Evolutionary conservation across 176 grass and related monocot genomes (phyloP).

Genomic region (Poa pratensis): DNA sequence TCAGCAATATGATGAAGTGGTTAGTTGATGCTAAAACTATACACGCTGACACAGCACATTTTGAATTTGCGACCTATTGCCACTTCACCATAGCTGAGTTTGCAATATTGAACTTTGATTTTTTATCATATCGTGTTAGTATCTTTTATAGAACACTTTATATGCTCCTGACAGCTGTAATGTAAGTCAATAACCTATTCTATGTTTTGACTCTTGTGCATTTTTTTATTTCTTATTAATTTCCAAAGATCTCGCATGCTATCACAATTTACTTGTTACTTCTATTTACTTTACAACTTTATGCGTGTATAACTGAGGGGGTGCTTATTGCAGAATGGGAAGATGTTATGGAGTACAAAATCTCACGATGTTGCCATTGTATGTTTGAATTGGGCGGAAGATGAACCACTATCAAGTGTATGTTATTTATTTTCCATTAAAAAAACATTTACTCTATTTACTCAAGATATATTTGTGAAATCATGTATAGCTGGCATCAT

Average conservation of each 20-base stretch:
- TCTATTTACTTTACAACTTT: not conserved
- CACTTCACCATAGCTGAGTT: not conserved
- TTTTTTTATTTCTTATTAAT: conserved; percentile 13
- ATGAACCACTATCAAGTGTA: conserved; percentile 63
- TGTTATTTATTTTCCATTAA: not conserved
- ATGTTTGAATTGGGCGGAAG: conserved; percentile 95
- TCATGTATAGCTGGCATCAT: not conserved
- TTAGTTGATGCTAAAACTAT: conserved; percentile 23
- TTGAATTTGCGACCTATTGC: not conserved
- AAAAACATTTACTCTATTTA: conserved; percentile 24
- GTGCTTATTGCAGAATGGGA: conserved; percentile 84
- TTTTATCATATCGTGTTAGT: not conserved
- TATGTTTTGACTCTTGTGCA: not conserved
- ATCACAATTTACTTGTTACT: conserved; percentile 30
- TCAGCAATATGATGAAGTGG: not conserved
- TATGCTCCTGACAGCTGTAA: not conserved
- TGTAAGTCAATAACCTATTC: conserved; percentile 9
- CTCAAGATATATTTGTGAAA: conserved; percentile 27
- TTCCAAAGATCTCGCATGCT: not conserved
- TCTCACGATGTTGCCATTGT: conserved; percentile 75
- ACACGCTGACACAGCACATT: not conserved
- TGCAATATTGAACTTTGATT: not conserved
- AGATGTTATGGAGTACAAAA: conserved; percentile 79
- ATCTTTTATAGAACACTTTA: conserved; percentile 14
- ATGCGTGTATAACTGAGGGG: conserved; percentile 31